Evolutionary conservation across 306 rosid species (phyloP).

Genomic region (Hippophae rhamnoides): DNA sequence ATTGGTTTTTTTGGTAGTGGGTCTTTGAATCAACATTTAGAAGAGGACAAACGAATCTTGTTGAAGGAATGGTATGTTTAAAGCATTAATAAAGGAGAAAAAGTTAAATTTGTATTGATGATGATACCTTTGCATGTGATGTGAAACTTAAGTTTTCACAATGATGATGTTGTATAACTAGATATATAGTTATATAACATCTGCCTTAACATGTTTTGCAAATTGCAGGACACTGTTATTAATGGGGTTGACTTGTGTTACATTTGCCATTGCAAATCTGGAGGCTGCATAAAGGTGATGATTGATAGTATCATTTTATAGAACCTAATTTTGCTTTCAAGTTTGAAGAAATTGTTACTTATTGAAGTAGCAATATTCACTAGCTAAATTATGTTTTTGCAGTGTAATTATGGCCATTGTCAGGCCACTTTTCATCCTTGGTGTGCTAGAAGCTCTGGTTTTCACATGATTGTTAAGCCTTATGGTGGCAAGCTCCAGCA

Average conservation of each 20-base stretch:
- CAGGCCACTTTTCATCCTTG: conserved; percentile 75
- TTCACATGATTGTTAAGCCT: conserved; percentile 58
- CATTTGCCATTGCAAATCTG: conserved; percentile 61
- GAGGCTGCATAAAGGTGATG: conserved; percentile 80
- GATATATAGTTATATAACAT: conserved; percentile 3
- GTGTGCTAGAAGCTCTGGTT: conserved; percentile 86
- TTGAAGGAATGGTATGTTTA: conserved; percentile 84
- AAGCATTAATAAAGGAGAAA: conserved; percentile 1
- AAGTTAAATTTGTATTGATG: not conserved
- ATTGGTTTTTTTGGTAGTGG: conserved; percentile 46
- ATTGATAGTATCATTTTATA: conserved; percentile 8
- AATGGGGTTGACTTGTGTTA: conserved; percentile 62
- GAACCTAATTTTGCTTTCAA: conserved; percentile 2
- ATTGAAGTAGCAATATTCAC: conserved; percentile 7
- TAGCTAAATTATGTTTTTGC: conserved; percentile 27
- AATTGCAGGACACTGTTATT: conserved; percentile 48
- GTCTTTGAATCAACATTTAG: conserved; percentile 68
- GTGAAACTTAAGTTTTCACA: conserved; percentile 5
- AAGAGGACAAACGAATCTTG: conserved; percentile 69
- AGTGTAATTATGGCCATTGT: conserved; percentile 96
- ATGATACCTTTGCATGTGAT: not conserved
- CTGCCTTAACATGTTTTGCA: conserved; percentile 5
- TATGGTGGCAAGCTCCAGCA: conserved; percentile 73
- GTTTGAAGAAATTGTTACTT: conserved; percentile 3
- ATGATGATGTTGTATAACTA: not conserved